A percentile compares a stretch with the other conserved stretches of the same genome.
Conservation (phyloP, 495 filamentous ascomycete species). For the Penicillium crystallinum region DNA sequence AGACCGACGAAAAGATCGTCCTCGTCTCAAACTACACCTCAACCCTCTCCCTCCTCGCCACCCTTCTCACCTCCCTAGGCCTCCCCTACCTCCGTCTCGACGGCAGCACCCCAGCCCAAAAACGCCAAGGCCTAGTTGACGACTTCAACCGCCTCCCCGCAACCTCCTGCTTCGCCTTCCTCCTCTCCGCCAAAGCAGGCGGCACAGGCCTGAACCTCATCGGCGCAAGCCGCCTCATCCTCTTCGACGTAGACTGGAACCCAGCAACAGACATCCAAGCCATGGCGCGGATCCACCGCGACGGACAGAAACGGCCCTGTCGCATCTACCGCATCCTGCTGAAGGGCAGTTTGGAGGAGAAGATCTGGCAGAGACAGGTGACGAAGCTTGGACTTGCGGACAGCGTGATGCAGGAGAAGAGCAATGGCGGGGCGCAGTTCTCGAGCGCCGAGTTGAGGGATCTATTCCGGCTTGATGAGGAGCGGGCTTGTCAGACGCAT, state of each 20-base stretch:
- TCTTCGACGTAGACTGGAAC: constrained; percentile 85
- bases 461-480: constrained; percentile 64
- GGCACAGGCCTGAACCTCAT: constrained; percentile 75
- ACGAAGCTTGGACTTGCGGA: constrained; percentile 69
- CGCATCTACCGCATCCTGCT: constrained; percentile 71
- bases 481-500: constrained; percentile 56
- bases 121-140: constrained; percentile 71
- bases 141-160: constrained; percentile 63
- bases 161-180: constrained; percentile 62
- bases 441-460: constrained; percentile 64
- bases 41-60: constrained; percentile 65
- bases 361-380: constrained; percentile 78
- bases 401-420: constrained; percentile 60
- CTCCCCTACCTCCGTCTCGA: constrained; percentile 69
- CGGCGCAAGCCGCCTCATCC: constrained; percentile 67
- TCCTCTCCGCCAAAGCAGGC: constrained; percentile 74
- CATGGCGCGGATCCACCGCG: constrained; percentile 80
- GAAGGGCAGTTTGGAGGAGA: constrained; percentile 72
- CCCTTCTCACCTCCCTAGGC: constrained; percentile 56
- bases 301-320: constrained; percentile 67
- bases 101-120: constrained; percentile 61
- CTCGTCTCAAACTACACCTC: constrained; percentile 80
- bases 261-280: constrained; percentile 75
- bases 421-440: constrained; percentile 47
- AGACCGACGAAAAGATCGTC: constrained; percentile 68